Evolutionary conservation across 768 basidiomycete genomes (phyloP), one percentile per base, ranked within the genome.

Genomic region (Hypsizygus marmoreus): DNA sequence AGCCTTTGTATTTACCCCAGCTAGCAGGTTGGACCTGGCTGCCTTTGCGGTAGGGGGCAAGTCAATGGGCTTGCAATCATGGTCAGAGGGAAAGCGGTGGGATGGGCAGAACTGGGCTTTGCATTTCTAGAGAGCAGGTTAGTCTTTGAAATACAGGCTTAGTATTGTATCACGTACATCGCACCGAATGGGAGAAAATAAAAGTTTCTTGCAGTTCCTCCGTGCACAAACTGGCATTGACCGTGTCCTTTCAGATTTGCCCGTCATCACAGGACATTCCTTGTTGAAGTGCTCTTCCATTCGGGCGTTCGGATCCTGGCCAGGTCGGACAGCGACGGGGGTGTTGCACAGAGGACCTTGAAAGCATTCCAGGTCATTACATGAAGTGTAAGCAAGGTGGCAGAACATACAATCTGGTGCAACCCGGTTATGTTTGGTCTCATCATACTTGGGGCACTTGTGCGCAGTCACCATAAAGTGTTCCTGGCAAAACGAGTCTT

Each of bases 71-170:
- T 63, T 20, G 56, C 90, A 91, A 41, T 47, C 71, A 51, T 94
- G 91, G 53, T 88, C 84, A 31, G 71, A 70, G 7, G 89, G 84
- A 64, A 90, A 90, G 33, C 91, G 86, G 59, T 94, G 91, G 20
- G 79, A 67, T 0, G 87, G 76, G 60, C 91, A 94, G 60, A 82
- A 93, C 51, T 85, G 82, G 49, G 79, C 68, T 33, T 65, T 74
- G 64, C 91, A 93, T 62, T 75, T 76, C 91, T 93, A 47, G 0
- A 44, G 1, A 14, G 3, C 6, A 30, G 2, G 12, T 37, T 20
- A 34, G 32, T 11, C 40, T n/a, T 43, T 26, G 10, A 46, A 35
- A 46, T 34, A 6, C 40, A 12, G 40, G 4, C 42, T 23, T 19
- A 44, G 8, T 17, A 30, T 25, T 17, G 20, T 11, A 33, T 9